phyloP scores from a whole-genome alignment of 768 basidiomycete species.

The Galerina marginata region DNA sequence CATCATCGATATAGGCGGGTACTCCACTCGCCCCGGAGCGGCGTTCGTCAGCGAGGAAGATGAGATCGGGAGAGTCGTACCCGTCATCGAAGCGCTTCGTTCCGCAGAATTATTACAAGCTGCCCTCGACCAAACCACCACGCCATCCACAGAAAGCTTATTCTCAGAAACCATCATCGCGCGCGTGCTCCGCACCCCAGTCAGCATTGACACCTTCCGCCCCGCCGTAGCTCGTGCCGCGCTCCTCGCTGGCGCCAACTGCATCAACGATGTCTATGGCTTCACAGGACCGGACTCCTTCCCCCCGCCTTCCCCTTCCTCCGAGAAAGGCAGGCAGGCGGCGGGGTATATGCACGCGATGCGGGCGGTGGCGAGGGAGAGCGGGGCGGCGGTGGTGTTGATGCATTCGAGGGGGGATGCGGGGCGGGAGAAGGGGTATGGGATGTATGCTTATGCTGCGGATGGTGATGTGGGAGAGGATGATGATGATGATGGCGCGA shows the following conservation, averaged over 20 bases:
- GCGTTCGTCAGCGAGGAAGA: conserved; percentile 67
- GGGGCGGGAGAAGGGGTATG: conserved; percentile 71
- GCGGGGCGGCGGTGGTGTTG: conserved; percentile 80
- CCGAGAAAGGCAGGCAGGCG: conserved; percentile 33
- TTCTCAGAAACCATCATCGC: conserved; percentile 26
- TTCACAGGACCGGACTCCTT: conserved; percentile 69
- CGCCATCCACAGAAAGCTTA: no score
- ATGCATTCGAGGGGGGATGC: conserved; percentile 96
- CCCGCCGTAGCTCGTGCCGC: conserved; percentile 76
- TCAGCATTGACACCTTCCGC: conserved; percentile 93
- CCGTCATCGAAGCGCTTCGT: conserved; percentile 47
- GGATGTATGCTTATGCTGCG: conserved; percentile 44
- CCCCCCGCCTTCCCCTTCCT: conserved; percentile 10
- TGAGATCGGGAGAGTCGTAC: conserved; percentile 75
- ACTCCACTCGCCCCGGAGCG: conserved; percentile 88
- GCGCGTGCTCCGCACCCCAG: conserved; percentile 41
- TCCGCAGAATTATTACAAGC: conserved; percentile 42
- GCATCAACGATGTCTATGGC: conserved; percentile 92
- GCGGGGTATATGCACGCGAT: conserved; percentile 57
- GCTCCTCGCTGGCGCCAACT: conserved; percentile 83
- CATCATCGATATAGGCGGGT: conserved; percentile 93
- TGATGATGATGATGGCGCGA: conserved; percentile 26
- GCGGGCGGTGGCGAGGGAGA: conserved; percentile 65
- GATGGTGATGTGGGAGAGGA: no score
- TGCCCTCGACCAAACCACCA: not conserved